Conservation (phyloP, 2,329 filamentous ascomycete genomes). For the Aspergillus candidus region DNA sequence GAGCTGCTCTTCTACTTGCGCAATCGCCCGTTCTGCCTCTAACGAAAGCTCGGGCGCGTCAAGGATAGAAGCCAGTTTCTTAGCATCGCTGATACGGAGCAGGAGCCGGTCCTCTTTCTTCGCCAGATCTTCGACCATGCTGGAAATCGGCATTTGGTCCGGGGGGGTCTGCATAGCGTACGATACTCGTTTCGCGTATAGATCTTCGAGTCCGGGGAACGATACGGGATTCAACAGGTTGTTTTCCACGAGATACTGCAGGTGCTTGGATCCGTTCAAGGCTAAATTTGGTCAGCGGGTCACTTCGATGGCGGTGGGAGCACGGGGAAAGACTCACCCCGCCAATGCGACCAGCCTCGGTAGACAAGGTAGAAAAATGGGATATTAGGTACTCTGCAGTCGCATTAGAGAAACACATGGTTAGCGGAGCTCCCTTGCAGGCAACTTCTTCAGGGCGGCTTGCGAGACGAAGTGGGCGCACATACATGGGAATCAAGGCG, state of each 20-base stretch:
- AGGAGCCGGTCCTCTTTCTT: constrained; percentile 43
- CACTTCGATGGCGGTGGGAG: constrained; percentile 8
- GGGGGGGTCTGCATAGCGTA: constrained; percentile 24
- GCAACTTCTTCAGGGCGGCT: neutral
- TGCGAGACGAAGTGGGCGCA: neutral
- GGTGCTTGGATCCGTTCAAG: constrained; percentile 72
- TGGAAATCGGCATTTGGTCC: constrained; percentile 23
- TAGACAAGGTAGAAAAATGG: constrained; percentile 96
- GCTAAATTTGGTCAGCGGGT: constrained; percentile 42
- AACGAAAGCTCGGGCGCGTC: constrained; percentile 64
- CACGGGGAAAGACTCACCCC: constrained; percentile 41
- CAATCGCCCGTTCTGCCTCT: constrained; percentile 69
- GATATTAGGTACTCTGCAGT: constrained; percentile 72
- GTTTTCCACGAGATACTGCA: constrained; percentile 73
- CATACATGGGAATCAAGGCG: constrained; percentile 78
- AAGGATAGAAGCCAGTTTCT: constrained; percentile 55
- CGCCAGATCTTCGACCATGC: constrained; percentile 30
- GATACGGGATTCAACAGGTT: constrained; percentile 62
- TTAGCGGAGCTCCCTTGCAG: constrained; percentile 3
- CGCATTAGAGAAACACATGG: constrained; percentile 3
- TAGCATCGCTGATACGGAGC: constrained; percentile 45
- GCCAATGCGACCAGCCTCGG: constrained; percentile 84
- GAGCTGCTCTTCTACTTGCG: constrained; percentile 56
- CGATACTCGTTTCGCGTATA: constrained; percentile 55
- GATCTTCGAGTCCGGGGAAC: constrained; percentile 62